Evolutionary conservation across 1,284 basidiomycete species (phyloP), one percentile per base, ranked within the genome.

Genomic region (Cystobasidiaceae sp.): DNA sequence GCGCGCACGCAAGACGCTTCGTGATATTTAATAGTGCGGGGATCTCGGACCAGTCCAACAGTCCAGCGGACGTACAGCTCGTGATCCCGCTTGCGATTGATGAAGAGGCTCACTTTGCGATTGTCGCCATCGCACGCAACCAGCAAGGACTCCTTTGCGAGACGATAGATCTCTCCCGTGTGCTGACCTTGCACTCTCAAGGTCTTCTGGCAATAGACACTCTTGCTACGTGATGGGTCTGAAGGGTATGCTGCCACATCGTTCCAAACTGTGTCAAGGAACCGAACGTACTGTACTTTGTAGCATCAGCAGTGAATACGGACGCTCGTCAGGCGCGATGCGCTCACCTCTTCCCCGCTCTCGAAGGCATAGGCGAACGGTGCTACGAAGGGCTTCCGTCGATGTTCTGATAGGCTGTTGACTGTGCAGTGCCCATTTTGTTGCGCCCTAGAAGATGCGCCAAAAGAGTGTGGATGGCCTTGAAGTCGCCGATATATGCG

Each of bases 251-350:
- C n/a, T n/a, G n/a, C n/a, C n/a, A n/a, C n/a, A n/a, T n/a, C n/a
- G 33, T 37, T 56, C 52, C 61, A 56, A 19, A 51, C 39, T 17
- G 61, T 46, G 28, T 56, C 60, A 25, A 62, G 32, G 34, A 62
- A 62, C 37, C 60, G 60, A 3, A 52, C 60, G 19, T 32, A 62
- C 60, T 62, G 50, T 3, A 15, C 9, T n/a, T n/a, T n/a, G n/a
- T n/a, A n/a, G 13, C 32, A 32, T 37, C 34, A 11, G 17, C 6
- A 51, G 11, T 8, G 15, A n/a, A 15, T 7, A 1, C 30, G 15
- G 27, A 51, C n/a, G n/a, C n/a, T n/a, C n/a, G 30, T 2, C 45
- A 1, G 11, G 19, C 3, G 23, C 4, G 7, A 32, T 6, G 25
- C 4, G 23, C 48, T 17, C 21, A 62, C 60, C 60, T 62, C 60